phyloP scores from a whole-genome alignment of 1,139 yeast genomes.

The Schwanniomyces etchellsii region DNA sequence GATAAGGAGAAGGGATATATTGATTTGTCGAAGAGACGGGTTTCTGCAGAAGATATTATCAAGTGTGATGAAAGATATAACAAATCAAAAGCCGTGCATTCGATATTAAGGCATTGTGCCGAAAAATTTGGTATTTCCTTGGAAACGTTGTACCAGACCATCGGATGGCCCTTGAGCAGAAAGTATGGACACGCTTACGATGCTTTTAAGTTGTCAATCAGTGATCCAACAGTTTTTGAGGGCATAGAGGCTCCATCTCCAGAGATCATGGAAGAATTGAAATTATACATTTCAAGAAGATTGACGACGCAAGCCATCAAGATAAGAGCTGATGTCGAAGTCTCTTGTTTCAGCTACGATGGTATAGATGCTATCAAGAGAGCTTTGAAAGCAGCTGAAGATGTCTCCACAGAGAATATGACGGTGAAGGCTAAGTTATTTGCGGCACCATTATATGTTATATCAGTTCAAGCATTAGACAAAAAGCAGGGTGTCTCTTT shows the following conservation, averaged over 20 bases:
- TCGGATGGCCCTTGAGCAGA: conserved; percentile 97
- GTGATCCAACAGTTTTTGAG: conserved; percentile 85
- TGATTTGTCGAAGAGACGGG: conserved; percentile 96
- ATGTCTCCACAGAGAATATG: conserved; percentile 74
- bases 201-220: conserved; percentile 93
- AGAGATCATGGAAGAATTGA: conserved; percentile 75
- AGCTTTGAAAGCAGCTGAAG: conserved; percentile 86
- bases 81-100: conserved; percentile 95
- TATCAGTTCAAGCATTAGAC: conserved; percentile 90
- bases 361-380: conserved; percentile 96
- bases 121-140: conserved; percentile 88
- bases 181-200: conserved; percentile 97
- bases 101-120: conserved; percentile 95
- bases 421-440: conserved; percentile 89
- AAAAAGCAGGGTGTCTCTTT: conserved; percentile 81
- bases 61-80: conserved; percentile 98
- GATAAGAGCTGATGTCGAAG: conserved; percentile 96
- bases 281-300: conserved; percentile 82
- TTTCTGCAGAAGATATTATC: conserved; percentile 94
- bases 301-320: conserved; percentile 97
- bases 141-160: conserved; percentile 76
- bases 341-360: conserved; percentile 93
- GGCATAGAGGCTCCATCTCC: conserved; percentile 67
- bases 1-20: conserved; percentile 98
- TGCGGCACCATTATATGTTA: conserved; percentile 95